These are phyloP conservation scores for Hygrocybe punicea DNA, from an alignment of 768 basidiomycete genomes.

Conservation along the genomic window DNA sequence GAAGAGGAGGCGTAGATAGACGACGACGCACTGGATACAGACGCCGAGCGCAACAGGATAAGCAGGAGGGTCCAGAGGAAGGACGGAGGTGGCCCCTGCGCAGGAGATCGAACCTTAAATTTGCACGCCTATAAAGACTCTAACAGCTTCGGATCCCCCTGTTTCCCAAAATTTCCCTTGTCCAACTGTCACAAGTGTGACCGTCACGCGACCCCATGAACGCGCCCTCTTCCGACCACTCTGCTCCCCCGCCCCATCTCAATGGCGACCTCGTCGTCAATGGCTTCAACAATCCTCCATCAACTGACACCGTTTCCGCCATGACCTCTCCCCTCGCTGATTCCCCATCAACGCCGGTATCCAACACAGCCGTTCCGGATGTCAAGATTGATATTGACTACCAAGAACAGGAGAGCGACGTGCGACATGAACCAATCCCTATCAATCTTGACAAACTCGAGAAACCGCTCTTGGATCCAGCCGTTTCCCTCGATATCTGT, in stretches of 20 bases:
- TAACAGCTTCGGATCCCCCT: conserved; percentile 64
- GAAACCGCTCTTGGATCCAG: conserved; percentile 38
- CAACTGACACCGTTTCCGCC: conserved; percentile 19
- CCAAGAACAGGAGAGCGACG: conserved; percentile 65
- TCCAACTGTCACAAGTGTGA: conserved; percentile 60
- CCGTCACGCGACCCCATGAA: conserved; percentile 72
- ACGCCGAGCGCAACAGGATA: conserved; percentile 10
- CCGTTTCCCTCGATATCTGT: conserved; percentile 53
- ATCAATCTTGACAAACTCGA: conserved; percentile 46
- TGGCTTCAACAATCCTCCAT: conserved; percentile 14
- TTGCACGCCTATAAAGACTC: conserved; percentile 75
- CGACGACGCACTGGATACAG: conserved; percentile 7
- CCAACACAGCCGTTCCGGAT: conserved; percentile 45
- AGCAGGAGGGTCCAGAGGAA: conserved; percentile 19
- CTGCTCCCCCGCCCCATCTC: conserved; percentile 25
- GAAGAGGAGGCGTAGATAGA: conserved; percentile 38
- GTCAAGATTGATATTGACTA: conserved; percentile 64
- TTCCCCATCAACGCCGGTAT: conserved; percentile 62
- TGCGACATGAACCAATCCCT: conserved; percentile 55
- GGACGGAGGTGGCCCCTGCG: conserved; percentile 56
- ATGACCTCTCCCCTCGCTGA: conserved; percentile 43
- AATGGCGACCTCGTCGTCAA: conserved; percentile 37
- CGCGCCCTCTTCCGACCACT: conserved; percentile 46
- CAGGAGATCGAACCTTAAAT: conserved; percentile 85
- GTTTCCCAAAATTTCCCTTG: conserved; percentile 71